A percentile compares a stretch with the other conserved stretches of the same genome.
Conservation (phyloP, 768 basidiomycete genomes). For the Leucosporidium creatinivorum region DNA sequence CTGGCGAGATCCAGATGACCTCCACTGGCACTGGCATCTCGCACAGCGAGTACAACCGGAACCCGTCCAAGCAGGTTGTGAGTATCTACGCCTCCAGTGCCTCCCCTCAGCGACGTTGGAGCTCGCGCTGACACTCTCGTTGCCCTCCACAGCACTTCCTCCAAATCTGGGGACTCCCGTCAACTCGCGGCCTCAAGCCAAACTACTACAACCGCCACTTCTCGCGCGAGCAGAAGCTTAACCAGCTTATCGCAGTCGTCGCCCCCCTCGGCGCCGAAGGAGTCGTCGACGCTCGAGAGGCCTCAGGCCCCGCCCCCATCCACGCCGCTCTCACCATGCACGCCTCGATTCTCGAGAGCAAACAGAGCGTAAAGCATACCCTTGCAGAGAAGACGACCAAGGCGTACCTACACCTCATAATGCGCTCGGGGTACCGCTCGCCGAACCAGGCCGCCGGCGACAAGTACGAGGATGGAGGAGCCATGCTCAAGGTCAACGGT, state of each 20-base stretch:
- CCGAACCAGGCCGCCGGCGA: constrained; percentile 47
- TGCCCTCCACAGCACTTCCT: constrained; percentile 48
- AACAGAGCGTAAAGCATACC: constrained; percentile 50
- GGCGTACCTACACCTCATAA: constrained; percentile 77
- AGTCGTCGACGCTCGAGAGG: constrained; percentile 59
- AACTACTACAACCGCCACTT: constrained; percentile 82
- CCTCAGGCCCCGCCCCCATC: constrained; percentile 67
- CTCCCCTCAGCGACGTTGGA: too few relatives aligned
- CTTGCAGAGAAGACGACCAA: constrained; percentile 49
- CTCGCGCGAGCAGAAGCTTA: constrained; percentile 68
- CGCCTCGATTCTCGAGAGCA: constrained; percentile 63
- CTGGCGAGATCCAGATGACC: constrained; percentile 80
- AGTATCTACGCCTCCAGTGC: too few relatives aligned
- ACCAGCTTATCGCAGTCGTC: constrained; percentile 65
- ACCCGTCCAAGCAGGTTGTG: background rate
- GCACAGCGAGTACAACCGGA: constrained; percentile 45
- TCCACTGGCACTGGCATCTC: constrained; percentile 86
- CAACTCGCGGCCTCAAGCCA: constrained; percentile 51
- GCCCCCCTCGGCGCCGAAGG: constrained; percentile 57
- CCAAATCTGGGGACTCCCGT: constrained; percentile 63
- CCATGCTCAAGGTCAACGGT: constrained; percentile 51
- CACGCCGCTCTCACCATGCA: constrained; percentile 53
- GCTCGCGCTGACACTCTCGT: too few relatives aligned
- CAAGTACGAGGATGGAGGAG: constrained; percentile 49
- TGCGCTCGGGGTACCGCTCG: constrained; percentile 63